Evolutionary conservation across 2,329 filamentous ascomycete species (phyloP).

Genomic region (Botryosphaeria dothidea): DNA sequence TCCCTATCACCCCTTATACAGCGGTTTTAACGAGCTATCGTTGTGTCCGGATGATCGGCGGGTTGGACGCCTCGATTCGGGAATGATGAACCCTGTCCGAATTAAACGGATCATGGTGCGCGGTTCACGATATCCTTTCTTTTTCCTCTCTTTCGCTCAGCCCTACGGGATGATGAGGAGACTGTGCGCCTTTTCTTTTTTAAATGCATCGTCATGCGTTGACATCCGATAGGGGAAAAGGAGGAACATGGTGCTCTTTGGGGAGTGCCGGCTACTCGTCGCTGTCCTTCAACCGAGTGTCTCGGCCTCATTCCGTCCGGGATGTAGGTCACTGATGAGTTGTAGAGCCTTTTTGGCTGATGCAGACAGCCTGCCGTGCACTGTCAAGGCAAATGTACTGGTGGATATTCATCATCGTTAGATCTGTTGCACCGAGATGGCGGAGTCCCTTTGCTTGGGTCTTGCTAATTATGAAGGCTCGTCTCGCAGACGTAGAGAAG

Average conservation of each 20-base stretch:
- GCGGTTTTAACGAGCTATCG: background rate
- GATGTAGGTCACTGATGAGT: too few relatives aligned
- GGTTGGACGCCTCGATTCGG: background rate
- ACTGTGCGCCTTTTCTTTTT: background rate
- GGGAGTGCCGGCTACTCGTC: background rate
- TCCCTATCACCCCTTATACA: background rate
- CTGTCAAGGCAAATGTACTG: too few relatives aligned
- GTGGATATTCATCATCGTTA: too few relatives aligned
- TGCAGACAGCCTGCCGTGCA: too few relatives aligned
- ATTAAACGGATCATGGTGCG: background rate
- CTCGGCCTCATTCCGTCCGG: too few relatives aligned
- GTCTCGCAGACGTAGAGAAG: background rate
- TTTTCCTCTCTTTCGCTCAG: background rate
- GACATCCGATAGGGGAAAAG: constrained; percentile 1
- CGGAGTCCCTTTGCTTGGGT: too few relatives aligned
- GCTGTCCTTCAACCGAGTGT: too few relatives aligned
- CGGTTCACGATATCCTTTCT: background rate
- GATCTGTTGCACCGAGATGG: too few relatives aligned
- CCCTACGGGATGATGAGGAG: background rate
- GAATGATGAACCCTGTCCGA: background rate
- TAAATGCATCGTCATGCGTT: constrained; percentile 2
- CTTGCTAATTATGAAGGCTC: too few relatives aligned
- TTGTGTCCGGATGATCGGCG: constrained; percentile 12
- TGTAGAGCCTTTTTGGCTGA: too few relatives aligned
- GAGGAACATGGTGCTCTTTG: background rate